Evolutionary conservation across 2,329 filamentous ascomycete species (phyloP), one percentile per base, ranked within the genome.

Genomic region (Fusarium sp.): DNA sequence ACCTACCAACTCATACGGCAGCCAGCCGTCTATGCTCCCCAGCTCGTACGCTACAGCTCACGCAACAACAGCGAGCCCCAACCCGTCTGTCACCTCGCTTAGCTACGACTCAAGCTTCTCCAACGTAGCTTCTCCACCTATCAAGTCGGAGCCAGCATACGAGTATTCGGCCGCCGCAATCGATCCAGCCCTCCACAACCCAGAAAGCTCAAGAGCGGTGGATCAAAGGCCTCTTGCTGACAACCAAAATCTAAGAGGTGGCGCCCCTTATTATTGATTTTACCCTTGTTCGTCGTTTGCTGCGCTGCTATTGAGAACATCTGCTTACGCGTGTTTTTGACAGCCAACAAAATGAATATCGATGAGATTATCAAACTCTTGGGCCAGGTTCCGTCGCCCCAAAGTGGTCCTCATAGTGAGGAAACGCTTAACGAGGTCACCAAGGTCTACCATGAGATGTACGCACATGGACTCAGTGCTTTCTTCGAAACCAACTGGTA

Each of bases 401-500:
- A 87, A 63, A 79, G 81, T 70, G 84, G 87, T 29, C 84, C 87
- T 61, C 84, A 82, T 75, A 79, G 83, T 77, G 79, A 86, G 61
- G 83, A 84, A 34, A 81, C 79, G 24, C 75, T 92, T 52, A 88
- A 90, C 73, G 90, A 94, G 76, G 89, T 94, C 62, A 90, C 89
- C 69, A 87, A 87, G 66, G 79, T 95, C 18, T 97, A 92, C 79
- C 87, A 88, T 73, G 90, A 91, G 70, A 90, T 94, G 69, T 97
- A 96, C 78, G 91, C 90, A 6, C 87, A 87, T 2, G 91, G 90
- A 10, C 87, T 96, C 48, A 90, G 93, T 79, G 87, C 87, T 52
- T 91, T 96, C 67, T 87, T 97, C 67, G 94, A 98, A 79, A 92
- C 93, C 9, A 86, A 85, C 29, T 98, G 94, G 94, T 98, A 93